These are phyloP conservation scores for Colletotrichum australisinense DNA, from an alignment of 2,329 filamentous ascomycete genomes.

Conservation along the genomic window DNA sequence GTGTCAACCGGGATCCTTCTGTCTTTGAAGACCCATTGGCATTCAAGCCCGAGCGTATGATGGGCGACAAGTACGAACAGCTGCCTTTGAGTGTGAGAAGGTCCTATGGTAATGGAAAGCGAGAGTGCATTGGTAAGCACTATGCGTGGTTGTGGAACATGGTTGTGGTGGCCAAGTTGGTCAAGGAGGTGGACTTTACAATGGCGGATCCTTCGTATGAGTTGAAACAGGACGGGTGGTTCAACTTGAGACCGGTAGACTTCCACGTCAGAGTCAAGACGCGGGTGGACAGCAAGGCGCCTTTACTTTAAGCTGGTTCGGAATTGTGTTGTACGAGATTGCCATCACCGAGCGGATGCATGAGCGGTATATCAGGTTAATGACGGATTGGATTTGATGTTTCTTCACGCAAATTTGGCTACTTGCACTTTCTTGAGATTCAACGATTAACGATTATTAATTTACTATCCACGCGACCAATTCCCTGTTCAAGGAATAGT, in stretches of 20 bases:
- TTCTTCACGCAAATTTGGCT: background rate
- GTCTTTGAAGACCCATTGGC: conserved; percentile 59
- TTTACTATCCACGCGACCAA: background rate
- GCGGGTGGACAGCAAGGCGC: conserved; percentile 38
- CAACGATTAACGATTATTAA: background rate
- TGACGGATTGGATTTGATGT: background rate
- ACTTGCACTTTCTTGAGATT: background rate
- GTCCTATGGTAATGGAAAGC: conserved; percentile 64
- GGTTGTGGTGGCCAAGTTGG: conserved; percentile 54
- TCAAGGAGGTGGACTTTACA: conserved; percentile 59
- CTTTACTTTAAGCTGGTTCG: background rate
- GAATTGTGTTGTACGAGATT: background rate
- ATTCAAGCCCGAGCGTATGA: conserved; percentile 62
- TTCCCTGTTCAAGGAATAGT: background rate
- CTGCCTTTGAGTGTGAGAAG: conserved; percentile 59
- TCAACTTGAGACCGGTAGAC: conserved; percentile 61
- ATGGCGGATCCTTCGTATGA: conserved; percentile 52
- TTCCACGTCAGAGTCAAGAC: conserved; percentile 57
- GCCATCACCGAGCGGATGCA: background rate
- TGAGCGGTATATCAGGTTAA: background rate
- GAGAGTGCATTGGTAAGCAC: conserved; percentile 63
- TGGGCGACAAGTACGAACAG: conserved; percentile 54
- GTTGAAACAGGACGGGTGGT: conserved; percentile 62
- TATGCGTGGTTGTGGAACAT: conserved; percentile 60
- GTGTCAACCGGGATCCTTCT: conserved; percentile 60